A percentile compares a stretch with the other conserved stretches of the same genome.
phyloP scores from a whole-genome alignment of 306 rosid genomes.

The Luffa acutangula region DNA sequence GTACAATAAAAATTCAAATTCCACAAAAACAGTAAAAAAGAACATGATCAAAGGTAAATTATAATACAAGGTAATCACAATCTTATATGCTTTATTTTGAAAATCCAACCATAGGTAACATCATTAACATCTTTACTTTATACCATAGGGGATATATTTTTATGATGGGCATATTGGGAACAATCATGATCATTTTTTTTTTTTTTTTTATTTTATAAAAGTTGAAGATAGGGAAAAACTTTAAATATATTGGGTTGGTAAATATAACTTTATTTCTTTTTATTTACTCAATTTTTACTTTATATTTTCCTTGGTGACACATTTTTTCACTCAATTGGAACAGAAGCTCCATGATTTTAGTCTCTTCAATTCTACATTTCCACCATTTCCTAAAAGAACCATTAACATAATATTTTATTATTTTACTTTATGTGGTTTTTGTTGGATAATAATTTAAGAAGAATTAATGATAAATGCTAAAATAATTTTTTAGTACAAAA shows the following conservation, averaged over 20 bases:
- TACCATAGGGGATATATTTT: background rate
- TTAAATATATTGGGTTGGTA: background rate
- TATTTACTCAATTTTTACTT: background rate
- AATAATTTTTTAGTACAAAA: no score
- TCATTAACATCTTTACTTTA: background rate
- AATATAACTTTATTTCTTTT: background rate
- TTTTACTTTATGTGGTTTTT: no score
- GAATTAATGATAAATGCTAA: no score
- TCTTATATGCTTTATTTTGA: background rate
- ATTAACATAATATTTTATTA: no score
- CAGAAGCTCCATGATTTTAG: background rate
- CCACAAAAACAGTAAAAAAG: background rate
- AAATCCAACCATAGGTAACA: conserved; percentile 1
- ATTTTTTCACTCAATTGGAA: background rate
- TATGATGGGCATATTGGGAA: background rate
- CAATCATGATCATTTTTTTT: background rate
- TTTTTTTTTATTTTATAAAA: background rate
- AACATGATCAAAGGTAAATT: background rate
- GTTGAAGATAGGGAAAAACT: background rate
- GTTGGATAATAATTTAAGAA: no score
- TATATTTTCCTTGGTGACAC: background rate
- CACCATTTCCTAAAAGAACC: background rate
- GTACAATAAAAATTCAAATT: background rate
- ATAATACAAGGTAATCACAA: background rate
- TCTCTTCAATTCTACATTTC: background rate